A percentile compares a stretch with the other conserved stretches of the same genome.
Evolutionary conservation across 495 filamentous ascomycete genomes (phyloP).

Genomic region (Talaromyces borbonicus): DNA sequence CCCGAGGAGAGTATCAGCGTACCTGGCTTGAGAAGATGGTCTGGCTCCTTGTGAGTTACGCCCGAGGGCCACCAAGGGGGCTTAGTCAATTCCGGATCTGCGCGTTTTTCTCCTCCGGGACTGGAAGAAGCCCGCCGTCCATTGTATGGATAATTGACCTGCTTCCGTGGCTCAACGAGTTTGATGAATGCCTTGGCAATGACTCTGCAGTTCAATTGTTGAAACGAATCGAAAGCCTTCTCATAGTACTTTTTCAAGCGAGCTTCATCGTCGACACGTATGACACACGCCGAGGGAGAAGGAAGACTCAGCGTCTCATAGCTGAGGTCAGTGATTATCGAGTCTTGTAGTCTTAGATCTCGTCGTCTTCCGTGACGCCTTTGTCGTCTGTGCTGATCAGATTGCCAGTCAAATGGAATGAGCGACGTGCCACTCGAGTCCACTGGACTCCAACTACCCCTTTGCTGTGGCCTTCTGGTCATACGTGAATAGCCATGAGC

Average conservation of each 20-base stretch:
- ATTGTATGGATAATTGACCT: conserved; percentile 67
- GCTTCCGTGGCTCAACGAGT: conserved; percentile 66
- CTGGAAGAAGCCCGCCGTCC: conserved; percentile 37
- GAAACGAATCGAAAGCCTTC: conserved; percentile 51
- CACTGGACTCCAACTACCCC: background rate
- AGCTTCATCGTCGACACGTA: conserved; percentile 48
- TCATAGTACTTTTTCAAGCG: conserved; percentile 55
- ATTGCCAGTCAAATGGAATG: conserved; percentile 5
- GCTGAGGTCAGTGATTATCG: background rate
- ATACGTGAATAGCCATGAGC: background rate
- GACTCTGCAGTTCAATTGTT: conserved; percentile 61
- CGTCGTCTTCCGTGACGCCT: conserved; percentile 2
- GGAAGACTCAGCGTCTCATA: conserved; percentile 2
- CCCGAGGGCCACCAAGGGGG: conserved; percentile 74
- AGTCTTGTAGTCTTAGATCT: background rate
- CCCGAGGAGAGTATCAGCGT: too few relatives aligned
- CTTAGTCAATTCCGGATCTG: conserved; percentile 35
- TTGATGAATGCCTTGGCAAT: conserved; percentile 71
- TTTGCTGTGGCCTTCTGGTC: background rate
- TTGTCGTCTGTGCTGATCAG: conserved; percentile 2
- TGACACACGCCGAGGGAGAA: conserved; percentile 1
- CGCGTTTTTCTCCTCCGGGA: conserved; percentile 25
- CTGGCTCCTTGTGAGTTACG: conserved; percentile 65
- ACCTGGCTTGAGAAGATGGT: conserved; percentile 69
- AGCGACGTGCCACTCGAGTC: background rate